These are phyloP conservation scores for Chaetomidium leptoderma DNA, from an alignment of 495 filamentous ascomycete species.

Conservation along the genomic window DNA sequence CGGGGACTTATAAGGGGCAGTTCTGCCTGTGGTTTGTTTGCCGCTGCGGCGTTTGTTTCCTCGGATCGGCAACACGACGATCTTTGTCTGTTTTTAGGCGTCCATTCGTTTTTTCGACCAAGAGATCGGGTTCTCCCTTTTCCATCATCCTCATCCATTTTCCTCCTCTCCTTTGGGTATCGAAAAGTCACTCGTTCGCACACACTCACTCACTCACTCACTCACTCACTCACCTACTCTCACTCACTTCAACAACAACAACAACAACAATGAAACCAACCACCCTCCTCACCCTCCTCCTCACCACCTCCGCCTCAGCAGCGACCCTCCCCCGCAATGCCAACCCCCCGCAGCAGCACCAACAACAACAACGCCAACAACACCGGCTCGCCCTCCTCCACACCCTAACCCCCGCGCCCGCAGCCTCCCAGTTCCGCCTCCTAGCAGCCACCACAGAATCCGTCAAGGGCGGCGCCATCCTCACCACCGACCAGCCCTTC, in stretches of 20 bases:
- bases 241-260: not conserved
- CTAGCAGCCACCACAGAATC: constrained; percentile 12
- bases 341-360: not conserved
- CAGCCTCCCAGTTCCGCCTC: constrained; percentile 5
- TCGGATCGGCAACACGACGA: not conserved
- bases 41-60: not conserved
- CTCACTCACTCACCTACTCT: not conserved
- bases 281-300: constrained; percentile 12
- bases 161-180: not conserved
- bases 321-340: not conserved
- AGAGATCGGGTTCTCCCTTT: not conserved
- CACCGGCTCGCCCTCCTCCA: constrained; percentile 10
- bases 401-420: not conserved
- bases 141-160: not conserved
- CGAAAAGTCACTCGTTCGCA: too few relatives aligned
- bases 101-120: not conserved
- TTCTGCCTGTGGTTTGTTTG: not conserved
- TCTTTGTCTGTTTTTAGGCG: not conserved
- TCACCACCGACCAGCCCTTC: constrained; percentile 9
- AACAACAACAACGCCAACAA: not conserved
- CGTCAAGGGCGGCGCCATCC: constrained; percentile 20
- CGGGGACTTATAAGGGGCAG: not conserved
- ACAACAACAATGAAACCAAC: constrained; percentile 14
- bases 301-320: constrained; percentile 5
- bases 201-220: not conserved